Evolutionary conservation across 2,329 filamentous ascomycete genomes (phyloP).

Genomic region (Meredithiella fracta): DNA sequence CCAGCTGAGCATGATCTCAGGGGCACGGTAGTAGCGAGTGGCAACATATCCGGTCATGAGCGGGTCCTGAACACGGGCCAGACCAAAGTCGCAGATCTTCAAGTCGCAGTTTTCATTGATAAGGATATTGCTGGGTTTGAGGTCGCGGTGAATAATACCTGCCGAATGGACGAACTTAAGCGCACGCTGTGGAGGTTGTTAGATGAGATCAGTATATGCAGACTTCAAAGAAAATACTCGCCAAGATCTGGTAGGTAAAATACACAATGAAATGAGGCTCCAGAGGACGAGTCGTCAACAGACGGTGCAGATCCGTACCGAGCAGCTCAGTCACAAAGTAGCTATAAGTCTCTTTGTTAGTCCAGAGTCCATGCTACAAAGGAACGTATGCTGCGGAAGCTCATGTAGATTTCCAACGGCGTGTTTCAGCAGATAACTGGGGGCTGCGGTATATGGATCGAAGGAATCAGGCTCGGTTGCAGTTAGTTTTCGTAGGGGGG

Average conservation of each 20-base stretch:
- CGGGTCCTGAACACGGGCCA: constrained; percentile 93
- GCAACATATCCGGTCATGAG: constrained; percentile 99
- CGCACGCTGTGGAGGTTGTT: constrained; percentile 49
- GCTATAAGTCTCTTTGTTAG: constrained; percentile 28
- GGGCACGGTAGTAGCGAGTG: constrained; percentile 93
- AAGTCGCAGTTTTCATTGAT: constrained; percentile 99
- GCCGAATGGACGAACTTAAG: constrained; percentile 98
- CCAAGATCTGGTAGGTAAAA: constrained; percentile 97
- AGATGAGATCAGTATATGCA: neutral
- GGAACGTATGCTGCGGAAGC: neutral
- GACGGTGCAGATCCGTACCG: constrained; percentile 86
- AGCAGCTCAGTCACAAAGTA: constrained; percentile 98
- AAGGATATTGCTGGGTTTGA: constrained; percentile 97
- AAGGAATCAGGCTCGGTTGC: neutral
- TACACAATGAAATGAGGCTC: constrained; percentile 99
- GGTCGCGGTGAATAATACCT: constrained; percentile 88
- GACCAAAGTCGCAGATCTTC: constrained; percentile 97
- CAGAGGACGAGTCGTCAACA: constrained; percentile 84
- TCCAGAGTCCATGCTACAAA: constrained; percentile 4
- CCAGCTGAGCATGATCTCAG: constrained; percentile 99
- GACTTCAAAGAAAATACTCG: constrained; percentile 22
- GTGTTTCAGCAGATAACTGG: neutral
- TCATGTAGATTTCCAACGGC: neutral
- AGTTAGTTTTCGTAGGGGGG: neutral
- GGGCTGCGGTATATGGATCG: neutral